These are phyloP conservation scores for Periglandula ipomoeae DNA, from an alignment of 2,329 filamentous ascomycete genomes.

Conservation along the genomic window DNA sequence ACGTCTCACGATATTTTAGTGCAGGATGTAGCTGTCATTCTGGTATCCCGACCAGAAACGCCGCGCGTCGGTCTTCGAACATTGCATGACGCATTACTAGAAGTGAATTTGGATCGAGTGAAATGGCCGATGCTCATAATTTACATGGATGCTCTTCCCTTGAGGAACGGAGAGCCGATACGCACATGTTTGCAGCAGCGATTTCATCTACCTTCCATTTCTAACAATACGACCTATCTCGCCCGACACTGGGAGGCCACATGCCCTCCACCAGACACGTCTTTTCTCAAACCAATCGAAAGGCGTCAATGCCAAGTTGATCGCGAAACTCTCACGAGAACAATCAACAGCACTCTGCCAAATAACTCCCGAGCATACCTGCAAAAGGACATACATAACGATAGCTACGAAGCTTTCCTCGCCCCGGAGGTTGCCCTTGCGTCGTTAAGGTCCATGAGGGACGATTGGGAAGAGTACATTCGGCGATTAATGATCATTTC, in stretches of 20 bases:
- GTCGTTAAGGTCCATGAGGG: neutral
- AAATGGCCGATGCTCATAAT: slow-evolving; percentile 39
- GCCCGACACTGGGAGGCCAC: slow-evolving; percentile 35
- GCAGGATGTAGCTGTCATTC: slow-evolving; percentile 40
- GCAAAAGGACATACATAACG: neutral
- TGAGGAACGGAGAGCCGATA: slow-evolving; percentile 42
- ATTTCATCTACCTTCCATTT: slow-evolving; percentile 29
- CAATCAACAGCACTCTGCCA: neutral
- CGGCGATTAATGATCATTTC: slow-evolving; percentile 5
- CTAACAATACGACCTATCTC: slow-evolving; percentile 29
- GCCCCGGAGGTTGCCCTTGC: slow-evolving; percentile 1
- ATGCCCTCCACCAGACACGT: slow-evolving; percentile 36
- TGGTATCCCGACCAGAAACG: slow-evolving; percentile 33
- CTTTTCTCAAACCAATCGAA: slow-evolving; percentile 28
- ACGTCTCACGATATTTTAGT: slow-evolving; percentile 38
- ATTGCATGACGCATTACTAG: slow-evolving; percentile 32
- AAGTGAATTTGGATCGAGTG: slow-evolving; percentile 33
- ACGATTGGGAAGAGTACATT: slow-evolving; percentile 5
- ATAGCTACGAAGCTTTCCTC: slow-evolving; percentile 4
- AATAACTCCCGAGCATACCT: neutral
- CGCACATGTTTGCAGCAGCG: slow-evolving; percentile 38
- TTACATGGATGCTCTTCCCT: slow-evolving; percentile 41
- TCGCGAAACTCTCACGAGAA: neutral
- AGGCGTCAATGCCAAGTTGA: slow-evolving; percentile 22
- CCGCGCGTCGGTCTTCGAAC: slow-evolving; percentile 35